Evolutionary conservation across 805 yeast genomes (phyloP).

Genomic region (Sugiyamaella smithiae): DNA sequence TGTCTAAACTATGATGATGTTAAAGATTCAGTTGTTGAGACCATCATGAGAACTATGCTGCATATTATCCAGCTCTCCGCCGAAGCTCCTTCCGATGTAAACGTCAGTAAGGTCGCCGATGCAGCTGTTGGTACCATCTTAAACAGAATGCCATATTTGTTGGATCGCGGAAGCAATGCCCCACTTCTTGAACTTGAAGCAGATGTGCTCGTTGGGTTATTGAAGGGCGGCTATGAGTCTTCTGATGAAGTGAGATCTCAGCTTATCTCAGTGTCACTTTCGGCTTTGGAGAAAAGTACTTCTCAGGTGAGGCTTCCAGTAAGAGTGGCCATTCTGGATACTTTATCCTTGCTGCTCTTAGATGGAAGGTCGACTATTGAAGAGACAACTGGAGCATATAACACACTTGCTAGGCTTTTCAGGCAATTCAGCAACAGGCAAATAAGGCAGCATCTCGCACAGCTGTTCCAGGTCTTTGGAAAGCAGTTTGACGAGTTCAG

Average conservation of each 20-base stretch:
- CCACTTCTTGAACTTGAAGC: slow-evolving; percentile 25
- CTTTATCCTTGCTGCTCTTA: slow-evolving; percentile 54
- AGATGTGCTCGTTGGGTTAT: slow-evolving; percentile 25
- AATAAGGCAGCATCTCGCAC: slow-evolving; percentile 61
- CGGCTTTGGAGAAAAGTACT: slow-evolving; percentile 58
- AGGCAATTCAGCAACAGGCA: slow-evolving; percentile 54
- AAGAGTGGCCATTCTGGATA: slow-evolving; percentile 54
- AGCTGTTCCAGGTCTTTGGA: slow-evolving; percentile 60
- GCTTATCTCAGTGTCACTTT: slow-evolving; percentile 55
- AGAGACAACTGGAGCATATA: slow-evolving; percentile 37
- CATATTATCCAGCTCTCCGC: slow-evolving; percentile 20
- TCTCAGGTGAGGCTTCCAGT: slow-evolving; percentile 50
- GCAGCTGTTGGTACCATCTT: slow-evolving; percentile 34
- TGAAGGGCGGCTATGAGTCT: slow-evolving; percentile 55
- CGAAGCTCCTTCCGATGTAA: slow-evolving; percentile 11
- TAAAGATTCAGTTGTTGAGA: slow-evolving; percentile 64
- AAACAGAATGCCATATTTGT: slow-evolving; percentile 21
- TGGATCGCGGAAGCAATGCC: slow-evolving; percentile 17
- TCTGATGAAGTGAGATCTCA: slow-evolving; percentile 51
- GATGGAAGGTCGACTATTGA: slow-evolving; percentile 28
- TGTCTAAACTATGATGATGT: slow-evolving; percentile 53
- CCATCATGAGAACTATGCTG: slow-evolving; percentile 49
- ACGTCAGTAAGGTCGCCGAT: neutral
- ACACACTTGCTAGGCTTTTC: slow-evolving; percentile 55
- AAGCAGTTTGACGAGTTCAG: slow-evolving; percentile 43